These are phyloP conservation scores for Coemansia sp. DNA, from an alignment of 192 early-diverging fungal genomes.

Conservation along the genomic window DNA sequence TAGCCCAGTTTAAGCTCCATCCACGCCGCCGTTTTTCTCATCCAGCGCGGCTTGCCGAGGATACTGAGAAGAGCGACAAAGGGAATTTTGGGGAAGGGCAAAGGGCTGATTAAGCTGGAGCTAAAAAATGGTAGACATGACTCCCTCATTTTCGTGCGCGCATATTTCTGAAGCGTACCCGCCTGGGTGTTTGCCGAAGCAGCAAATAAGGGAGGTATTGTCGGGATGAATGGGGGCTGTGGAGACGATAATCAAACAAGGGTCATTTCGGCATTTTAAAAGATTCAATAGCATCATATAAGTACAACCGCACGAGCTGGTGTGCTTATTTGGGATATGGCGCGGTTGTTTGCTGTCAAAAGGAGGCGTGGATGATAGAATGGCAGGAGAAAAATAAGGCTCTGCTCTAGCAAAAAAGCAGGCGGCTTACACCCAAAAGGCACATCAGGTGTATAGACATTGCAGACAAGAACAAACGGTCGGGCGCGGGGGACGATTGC, in stretches of 20 bases:
- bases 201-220: slow-evolving; percentile 12
- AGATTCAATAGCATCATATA: slow-evolving; percentile 12
- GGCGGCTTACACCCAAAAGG: not conserved
- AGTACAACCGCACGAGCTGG: slow-evolving; percentile 7
- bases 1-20: not conserved
- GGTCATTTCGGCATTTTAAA: slow-evolving; percentile 9
- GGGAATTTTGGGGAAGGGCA: not conserved
- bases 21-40: not conserved
- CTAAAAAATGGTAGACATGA: not conserved
- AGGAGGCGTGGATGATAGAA: slow-evolving; percentile 22
- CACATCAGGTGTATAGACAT: not conserved
- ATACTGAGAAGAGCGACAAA: not conserved
- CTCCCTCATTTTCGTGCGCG: not conserved
- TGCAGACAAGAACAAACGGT: not conserved
- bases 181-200: not conserved
- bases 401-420: not conserved
- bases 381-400: not conserved
- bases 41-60: not conserved
- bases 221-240: slow-evolving; percentile 7
- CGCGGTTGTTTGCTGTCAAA: not conserved
- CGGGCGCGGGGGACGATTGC: not conserved
- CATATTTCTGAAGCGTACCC: slow-evolving; percentile 1
- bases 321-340: not conserved
- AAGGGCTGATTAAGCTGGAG: slow-evolving; percentile 13
- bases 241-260: slow-evolving; percentile 24